Evolutionary conservation across 805 yeast species (phyloP), one percentile per base, ranked within the genome.

Genomic region (Yamadazyma laniorum): DNA sequence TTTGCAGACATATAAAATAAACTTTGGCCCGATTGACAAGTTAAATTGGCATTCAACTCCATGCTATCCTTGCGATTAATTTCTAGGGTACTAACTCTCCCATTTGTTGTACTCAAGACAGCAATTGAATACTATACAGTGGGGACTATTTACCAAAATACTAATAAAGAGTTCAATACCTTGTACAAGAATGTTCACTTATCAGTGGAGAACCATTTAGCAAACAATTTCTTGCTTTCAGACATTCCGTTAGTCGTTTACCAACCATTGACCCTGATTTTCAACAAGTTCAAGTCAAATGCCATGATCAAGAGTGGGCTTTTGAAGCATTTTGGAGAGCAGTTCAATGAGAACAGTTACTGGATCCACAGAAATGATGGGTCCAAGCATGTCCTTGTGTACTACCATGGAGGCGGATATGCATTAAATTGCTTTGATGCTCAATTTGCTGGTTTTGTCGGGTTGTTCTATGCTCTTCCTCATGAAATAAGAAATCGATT

Each of bases 381-480:
- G 27, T 11, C 35, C 5, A 30, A 45, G 23, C 28, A 42, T 19
- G 43, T 40, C 7, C 37, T 68, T 8, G 42, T 68, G 14, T 68
- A 52, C 32, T 42, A 53, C 6, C 74, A 68, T 42, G 72, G 74
- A 12, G 74, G 74, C 3, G 70, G 70, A 6, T 67, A 21, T 32
- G 47, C 45, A 1, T 39, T 46, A 17, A 34, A 52, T 45, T 59
- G 52, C 33, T 43, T 63, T 29, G 62, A 62, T 1, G 36, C 48
- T 23, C 74, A 67, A 39, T 29, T 65, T 18, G 57, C 58, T 33
- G 49, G 61, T 0, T 16, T 63, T 6, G 39, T 66, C 13, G 45
- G 61, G 5, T 46, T 62, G 5, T 55, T 63, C 40, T 47, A 49
- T 26, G 51, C 65, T 12, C 38, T 66, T 16, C 55, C 59, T 2